Evolutionary conservation across 2,329 filamentous ascomycete species (phyloP), one percentile per base, ranked within the genome.

Genomic region (Fusarium sp.): DNA sequence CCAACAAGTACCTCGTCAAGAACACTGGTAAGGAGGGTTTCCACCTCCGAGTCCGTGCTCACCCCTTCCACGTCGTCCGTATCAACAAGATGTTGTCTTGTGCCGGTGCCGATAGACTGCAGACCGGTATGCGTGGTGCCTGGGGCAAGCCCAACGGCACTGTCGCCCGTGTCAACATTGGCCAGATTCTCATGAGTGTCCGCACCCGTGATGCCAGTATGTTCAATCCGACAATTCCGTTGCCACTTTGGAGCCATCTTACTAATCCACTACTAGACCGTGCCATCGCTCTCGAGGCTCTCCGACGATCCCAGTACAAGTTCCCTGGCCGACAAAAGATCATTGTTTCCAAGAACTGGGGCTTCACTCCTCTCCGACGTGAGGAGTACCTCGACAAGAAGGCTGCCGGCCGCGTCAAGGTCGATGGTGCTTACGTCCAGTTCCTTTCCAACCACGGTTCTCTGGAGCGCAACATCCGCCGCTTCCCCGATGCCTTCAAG

Each of bases 11-110:
- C 87, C 83, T 92, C 73, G 88, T 91, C 84, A 92, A 92, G 88
- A 83, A 84, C 78, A 83, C 85, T 77, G 90, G 90, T 83, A 92
- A 92, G 87, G 90, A 92, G 80, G 83, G 84, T 80, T 92, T 92
- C 88, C 90, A 92, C 83, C 85, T 92, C 76, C 89, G 90, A 78
- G 88, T 92, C 81, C 90, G 96, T 82, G 94, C 94, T 81, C 96
- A 99, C 90, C 96, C 96, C 76, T 99, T 93, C 94, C 96, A 99
- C 90, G 96, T 99, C 87, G 92, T 99, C 89, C 96, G 96, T 87
- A 99, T 99, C 94, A 99, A 99, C 94, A 99, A 99, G 93, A 99
- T 99, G 96, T 95, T 99, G 94, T 98, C 96, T 83, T 99, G 96
- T 86, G 96, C 96, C 81, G 96, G 96, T 90, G 96, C 96, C 91